Conservation (phyloP, 495 filamentous ascomycete species). For the Gamarada debralockiae region DNA sequence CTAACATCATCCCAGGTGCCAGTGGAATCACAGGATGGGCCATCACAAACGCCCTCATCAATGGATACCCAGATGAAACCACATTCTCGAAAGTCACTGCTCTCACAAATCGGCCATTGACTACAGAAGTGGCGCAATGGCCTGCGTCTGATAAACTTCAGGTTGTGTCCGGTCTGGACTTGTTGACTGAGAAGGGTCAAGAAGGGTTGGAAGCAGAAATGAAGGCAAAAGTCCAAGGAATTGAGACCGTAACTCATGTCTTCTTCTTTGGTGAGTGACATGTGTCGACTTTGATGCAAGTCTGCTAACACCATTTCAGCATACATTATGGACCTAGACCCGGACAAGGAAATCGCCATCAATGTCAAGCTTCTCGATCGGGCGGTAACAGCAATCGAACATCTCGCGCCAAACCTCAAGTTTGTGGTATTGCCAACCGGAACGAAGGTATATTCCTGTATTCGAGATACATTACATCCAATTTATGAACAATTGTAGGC, state of each 20-base stretch:
- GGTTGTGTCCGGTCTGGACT: slow-evolving; percentile 38
- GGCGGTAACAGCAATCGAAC: slow-evolving; percentile 11
- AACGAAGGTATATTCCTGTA: slow-evolving; percentile 22
- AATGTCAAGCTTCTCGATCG: slow-evolving; percentile 29
- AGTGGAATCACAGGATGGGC: slow-evolving; percentile 45
- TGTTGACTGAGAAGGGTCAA: slow-evolving; percentile 31
- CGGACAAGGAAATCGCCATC: slow-evolving; percentile 26
- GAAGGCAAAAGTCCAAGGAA: slow-evolving; percentile 30
- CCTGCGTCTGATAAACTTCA: slow-evolving; percentile 37
- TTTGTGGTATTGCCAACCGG: slow-evolving; percentile 36
- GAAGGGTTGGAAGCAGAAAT: slow-evolving; percentile 32
- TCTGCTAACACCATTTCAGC: slow-evolving; percentile 7
- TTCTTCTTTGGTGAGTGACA: slow-evolving; percentile 34
- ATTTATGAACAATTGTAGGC: slow-evolving; percentile 10
- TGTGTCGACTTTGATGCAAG: background rate
- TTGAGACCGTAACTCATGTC: slow-evolving; percentile 40
- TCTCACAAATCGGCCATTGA: slow-evolving; percentile 39
- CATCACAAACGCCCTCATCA: slow-evolving; percentile 38
- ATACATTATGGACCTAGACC: slow-evolving; percentile 29
- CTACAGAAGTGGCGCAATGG: slow-evolving; percentile 34
- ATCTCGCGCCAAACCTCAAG: slow-evolving; percentile 28
- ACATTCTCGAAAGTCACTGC: slow-evolving; percentile 40
- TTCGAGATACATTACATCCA: background rate
- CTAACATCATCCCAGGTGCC: slow-evolving; percentile 11
- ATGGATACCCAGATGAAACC: slow-evolving; percentile 35